These are phyloP conservation scores for Gastrolobium villosum DNA, from an alignment of 306 rosid species.

Conservation along the genomic window DNA sequence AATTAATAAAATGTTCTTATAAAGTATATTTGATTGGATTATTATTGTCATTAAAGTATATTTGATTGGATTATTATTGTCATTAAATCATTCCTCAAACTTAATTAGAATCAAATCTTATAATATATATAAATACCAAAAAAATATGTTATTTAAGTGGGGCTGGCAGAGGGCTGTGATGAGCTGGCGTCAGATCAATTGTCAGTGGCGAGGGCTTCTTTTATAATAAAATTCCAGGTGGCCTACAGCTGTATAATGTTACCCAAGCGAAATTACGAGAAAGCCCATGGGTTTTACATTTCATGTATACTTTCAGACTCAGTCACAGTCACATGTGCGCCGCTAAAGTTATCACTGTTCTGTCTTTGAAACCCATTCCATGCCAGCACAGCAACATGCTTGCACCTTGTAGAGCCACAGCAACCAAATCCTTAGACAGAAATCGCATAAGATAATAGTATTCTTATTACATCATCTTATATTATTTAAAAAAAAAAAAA, in stretches of 20 bases:
- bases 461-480: no score
- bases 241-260: slow-evolving; percentile 73
- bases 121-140: neutral
- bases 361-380: slow-evolving; percentile 36
- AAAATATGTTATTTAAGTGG: neutral
- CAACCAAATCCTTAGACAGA: neutral
- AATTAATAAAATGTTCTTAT: neutral
- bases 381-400: slow-evolving; percentile 35
- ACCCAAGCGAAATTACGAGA: slow-evolving; percentile 37
- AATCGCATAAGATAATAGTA: neutral
- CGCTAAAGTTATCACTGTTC: slow-evolving; percentile 43
- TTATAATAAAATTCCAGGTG: slow-evolving; percentile 66
- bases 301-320: neutral
- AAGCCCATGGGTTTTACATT: slow-evolving; percentile 24
- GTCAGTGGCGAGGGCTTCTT: slow-evolving; percentile 10
- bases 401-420: neutral
- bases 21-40: neutral
- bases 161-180: neutral
- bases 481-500: no score
- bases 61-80: neutral
- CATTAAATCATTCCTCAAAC: neutral
- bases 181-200: slow-evolving; percentile 61
- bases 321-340: slow-evolving; percentile 47
- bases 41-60: neutral
- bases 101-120: neutral